These are phyloP conservation scores for Chalara sp. DNA, from an alignment of 2,329 filamentous ascomycete genomes.

Conservation along the genomic window DNA sequence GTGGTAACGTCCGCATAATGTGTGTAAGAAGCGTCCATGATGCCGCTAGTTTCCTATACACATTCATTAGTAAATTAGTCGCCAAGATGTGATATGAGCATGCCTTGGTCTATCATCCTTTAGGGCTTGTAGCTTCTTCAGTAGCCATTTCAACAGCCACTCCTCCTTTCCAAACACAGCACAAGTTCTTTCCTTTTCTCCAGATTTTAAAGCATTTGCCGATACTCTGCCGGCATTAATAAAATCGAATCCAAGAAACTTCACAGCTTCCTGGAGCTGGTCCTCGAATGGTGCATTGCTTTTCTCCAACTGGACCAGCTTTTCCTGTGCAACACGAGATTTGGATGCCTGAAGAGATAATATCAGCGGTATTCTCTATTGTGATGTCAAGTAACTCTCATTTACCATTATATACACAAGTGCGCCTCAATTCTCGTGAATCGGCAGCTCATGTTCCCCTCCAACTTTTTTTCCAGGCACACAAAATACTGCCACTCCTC, in stretches of 20 bases:
- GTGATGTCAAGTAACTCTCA: too few species aligned
- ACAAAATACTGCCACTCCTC: too few species aligned
- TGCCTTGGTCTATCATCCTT: constrained; percentile 26
- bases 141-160: constrained; percentile 61
- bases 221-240: constrained; percentile 12
- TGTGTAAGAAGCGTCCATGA: constrained; percentile 56
- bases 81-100: not conserved
- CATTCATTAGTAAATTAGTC: not conserved
- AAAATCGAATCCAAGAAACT: constrained; percentile 24
- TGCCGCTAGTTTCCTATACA: constrained; percentile 17
- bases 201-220: not conserved
- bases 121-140: constrained; percentile 47
- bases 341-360: constrained; percentile 15
- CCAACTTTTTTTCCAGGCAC: too few species aligned
- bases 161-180: constrained; percentile 43
- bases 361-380: too few species aligned
- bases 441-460: too few species aligned
- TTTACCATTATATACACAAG: too few species aligned
- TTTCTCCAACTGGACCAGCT: constrained; percentile 26
- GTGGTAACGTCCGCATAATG: constrained; percentile 58
- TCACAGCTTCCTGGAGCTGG: constrained; percentile 27
- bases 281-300: constrained; percentile 26
- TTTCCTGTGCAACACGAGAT: constrained; percentile 25
- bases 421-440: too few species aligned
- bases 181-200: constrained; percentile 1